Conservation (phyloP, 2,329 filamentous ascomycete genomes). For the Aaosphaeria pasadenensis region DNA sequence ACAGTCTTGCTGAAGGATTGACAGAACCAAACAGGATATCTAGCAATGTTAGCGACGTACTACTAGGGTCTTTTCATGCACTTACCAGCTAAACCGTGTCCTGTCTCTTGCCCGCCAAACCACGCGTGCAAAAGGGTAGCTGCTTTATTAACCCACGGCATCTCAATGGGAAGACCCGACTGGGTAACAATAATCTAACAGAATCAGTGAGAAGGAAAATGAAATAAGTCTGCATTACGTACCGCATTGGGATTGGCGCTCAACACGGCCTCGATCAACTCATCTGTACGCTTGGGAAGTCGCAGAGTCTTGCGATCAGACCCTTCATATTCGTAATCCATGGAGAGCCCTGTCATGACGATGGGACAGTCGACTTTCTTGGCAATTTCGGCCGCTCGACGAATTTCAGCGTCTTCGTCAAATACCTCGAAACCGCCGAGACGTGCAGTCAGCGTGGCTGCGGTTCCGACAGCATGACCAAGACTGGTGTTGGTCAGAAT, state of each 20-base stretch:
- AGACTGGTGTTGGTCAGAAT: neutral
- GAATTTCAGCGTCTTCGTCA: neutral
- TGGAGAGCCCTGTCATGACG: neutral
- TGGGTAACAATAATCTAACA: neutral
- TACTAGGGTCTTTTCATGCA: too few relatives aligned
- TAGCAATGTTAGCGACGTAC: too few relatives aligned
- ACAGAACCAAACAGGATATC: neutral
- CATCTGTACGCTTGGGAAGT: neutral
- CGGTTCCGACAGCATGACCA: neutral
- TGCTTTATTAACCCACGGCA: neutral
- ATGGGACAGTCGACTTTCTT: neutral
- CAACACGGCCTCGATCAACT: neutral
- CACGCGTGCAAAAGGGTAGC: neutral
- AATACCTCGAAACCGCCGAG: neutral
- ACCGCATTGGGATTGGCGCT: neutral
- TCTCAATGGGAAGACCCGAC: neutral
- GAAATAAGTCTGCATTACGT: neutral
- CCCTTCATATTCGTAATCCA: neutral
- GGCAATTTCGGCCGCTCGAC: neutral
- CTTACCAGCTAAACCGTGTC: neutral
- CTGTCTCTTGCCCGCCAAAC: neutral
- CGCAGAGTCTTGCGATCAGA: neutral
- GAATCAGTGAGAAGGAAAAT: neutral
- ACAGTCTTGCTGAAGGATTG: neutral
- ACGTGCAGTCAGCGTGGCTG: neutral